Evolutionary conservation across 257 asterid genomes (phyloP).

Genomic region (Eustoma russellianum): DNA sequence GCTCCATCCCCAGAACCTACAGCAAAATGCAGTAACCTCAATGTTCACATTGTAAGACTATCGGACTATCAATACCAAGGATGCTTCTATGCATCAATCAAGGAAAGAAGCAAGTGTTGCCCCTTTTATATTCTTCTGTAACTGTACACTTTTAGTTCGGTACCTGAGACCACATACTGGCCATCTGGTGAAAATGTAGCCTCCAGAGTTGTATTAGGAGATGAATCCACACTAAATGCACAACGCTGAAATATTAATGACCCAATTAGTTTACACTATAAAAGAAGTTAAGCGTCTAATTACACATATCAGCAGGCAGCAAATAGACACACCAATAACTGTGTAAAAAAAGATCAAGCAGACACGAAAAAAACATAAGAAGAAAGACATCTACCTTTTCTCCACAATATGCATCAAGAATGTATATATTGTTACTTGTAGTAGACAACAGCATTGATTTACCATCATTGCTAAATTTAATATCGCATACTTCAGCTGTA

Average conservation of each 20-base stretch:
- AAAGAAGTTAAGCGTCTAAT: too few relatives aligned
- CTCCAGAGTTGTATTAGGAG: conserved; percentile 53
- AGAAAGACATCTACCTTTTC: conserved; percentile 56
- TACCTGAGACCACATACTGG: conserved; percentile 86
- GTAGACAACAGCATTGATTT: conserved; percentile 92
- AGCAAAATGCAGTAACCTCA: conserved; percentile 9
- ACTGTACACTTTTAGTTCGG: background rate
- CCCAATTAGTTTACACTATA: background rate
- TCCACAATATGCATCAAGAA: conserved; percentile 90
- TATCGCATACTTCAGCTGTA: conserved; percentile 93
- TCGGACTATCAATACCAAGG: background rate
- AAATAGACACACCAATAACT: background rate
- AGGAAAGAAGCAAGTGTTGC: background rate
- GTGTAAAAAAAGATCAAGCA: background rate
- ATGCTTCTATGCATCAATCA: background rate
- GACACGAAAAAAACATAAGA: background rate
- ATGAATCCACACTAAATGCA: conserved; percentile 73
- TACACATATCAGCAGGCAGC: too few relatives aligned
- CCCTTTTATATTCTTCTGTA: too few relatives aligned
- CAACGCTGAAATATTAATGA: conserved; percentile 45
- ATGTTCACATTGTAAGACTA: conserved; percentile 2
- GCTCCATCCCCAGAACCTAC: conserved; percentile 93
- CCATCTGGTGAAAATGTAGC: conserved; percentile 97
- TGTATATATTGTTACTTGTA: conserved; percentile 66
- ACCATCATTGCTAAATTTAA: conserved; percentile 96